phyloP scores from a whole-genome alignment of 2,329 filamentous ascomycete genomes.

The Lasiodiplodia theobromae region DNA sequence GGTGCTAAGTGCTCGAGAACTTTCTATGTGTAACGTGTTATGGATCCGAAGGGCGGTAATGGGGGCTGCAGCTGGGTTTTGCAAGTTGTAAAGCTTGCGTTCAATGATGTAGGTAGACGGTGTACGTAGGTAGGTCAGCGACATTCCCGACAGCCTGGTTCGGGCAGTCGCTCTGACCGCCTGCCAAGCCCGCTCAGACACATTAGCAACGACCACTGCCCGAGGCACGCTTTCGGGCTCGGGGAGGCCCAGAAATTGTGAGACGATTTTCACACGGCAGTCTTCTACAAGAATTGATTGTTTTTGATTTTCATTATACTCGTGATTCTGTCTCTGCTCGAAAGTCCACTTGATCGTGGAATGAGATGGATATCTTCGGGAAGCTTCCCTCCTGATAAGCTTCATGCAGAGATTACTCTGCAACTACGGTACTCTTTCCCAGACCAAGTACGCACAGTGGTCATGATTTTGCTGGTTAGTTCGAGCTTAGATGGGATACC shows the following conservation, averaged over 20 bases:
- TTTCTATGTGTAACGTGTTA: neutral
- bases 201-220: neutral
- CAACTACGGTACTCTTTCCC: neutral
- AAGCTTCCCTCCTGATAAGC: neutral
- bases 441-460: neutral
- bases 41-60: neutral
- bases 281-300: neutral
- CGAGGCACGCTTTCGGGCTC: neutral
- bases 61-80: neutral
- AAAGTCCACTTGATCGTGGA: neutral
- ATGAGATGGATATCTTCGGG: neutral
- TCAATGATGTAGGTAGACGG: slow-evolving; percentile 19
- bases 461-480: neutral
- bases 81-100: neutral
- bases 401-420: neutral
- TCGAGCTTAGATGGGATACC: neutral
- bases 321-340: neutral
- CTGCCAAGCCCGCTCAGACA: slow-evolving; percentile 2
- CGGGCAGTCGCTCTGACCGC: slow-evolving; percentile 8
- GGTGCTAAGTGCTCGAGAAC: neutral
- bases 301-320: neutral
- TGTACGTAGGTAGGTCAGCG: neutral
- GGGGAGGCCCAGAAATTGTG: neutral
- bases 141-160: slow-evolving; percentile 12
- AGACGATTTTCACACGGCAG: neutral